A percentile compares a stretch with the other conserved stretches of the same genome.
Evolutionary conservation across 73 alveolate genomes (phyloP).

Genomic region (Tetrahymena borealis): DNA sequence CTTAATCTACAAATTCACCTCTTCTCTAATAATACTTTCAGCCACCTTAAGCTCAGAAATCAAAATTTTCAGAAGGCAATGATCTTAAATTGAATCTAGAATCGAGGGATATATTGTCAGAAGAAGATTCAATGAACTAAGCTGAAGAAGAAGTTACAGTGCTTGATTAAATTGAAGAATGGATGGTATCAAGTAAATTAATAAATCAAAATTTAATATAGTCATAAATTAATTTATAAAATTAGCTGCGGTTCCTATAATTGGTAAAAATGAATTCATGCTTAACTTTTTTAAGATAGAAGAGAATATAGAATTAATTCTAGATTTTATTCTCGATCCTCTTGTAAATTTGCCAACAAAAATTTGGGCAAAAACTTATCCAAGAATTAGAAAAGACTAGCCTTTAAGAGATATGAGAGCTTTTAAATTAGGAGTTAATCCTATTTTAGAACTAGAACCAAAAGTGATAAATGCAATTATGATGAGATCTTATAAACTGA

Average conservation of each 20-base stretch:
- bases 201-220: background rate
- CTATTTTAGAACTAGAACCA: background rate
- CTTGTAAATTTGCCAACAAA: background rate
- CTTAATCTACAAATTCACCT: background rate
- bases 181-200: background rate
- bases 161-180: background rate
- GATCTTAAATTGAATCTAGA: background rate
- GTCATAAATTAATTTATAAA: background rate
- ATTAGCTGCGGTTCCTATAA: background rate
- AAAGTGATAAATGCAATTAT: background rate
- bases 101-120: background rate
- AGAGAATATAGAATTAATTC: background rate
- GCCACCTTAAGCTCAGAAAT: background rate
- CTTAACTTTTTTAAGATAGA: background rate
- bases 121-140: background rate
- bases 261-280: background rate
- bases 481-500: background rate
- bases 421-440: background rate
- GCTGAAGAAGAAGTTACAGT: background rate
- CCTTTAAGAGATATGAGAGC: background rate
- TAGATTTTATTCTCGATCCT: background rate
- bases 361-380: background rate
- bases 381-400: background rate
- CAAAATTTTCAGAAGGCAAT: background rate
- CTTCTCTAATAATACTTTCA: background rate